Evolutionary conservation across 2,329 filamentous ascomycete genomes (phyloP).

Genomic region (Truncatella angustata): DNA sequence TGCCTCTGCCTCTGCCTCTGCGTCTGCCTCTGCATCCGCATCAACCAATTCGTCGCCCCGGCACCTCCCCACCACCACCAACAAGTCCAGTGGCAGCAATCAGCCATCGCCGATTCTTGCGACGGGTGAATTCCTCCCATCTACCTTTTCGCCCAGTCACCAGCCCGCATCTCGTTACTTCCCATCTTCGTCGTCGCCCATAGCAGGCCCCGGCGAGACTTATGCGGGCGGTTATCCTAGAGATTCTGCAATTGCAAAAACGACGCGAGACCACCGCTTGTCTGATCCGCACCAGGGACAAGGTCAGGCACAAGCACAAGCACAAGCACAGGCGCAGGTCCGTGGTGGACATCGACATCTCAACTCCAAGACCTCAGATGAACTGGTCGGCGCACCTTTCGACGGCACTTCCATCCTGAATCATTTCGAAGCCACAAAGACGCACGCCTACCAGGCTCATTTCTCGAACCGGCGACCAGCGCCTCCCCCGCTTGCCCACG

Average conservation of each 20-base stretch:
- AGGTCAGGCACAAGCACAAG: too few species aligned
- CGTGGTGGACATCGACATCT: conserved; percentile 35
- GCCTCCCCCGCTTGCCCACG: conserved; percentile 33
- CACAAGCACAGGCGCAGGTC: too few species aligned
- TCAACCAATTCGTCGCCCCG: conserved; percentile 47
- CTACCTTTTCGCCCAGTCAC: conserved; percentile 32
- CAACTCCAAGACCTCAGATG: conserved; percentile 49
- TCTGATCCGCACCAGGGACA: conserved; percentile 32
- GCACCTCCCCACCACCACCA: conserved; percentile 37
- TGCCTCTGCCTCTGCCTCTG: too few species aligned
- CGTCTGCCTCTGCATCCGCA: too few species aligned
- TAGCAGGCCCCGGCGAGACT: conserved; percentile 22
- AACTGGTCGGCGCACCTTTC: conserved; percentile 64
- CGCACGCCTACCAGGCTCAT: conserved; percentile 28
- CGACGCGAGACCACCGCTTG: conserved; percentile 21
- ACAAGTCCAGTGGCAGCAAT: conserved; percentile 26
- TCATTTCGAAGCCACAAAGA: conserved; percentile 55
- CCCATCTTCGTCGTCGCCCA: conserved; percentile 11
- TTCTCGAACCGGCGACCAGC: conserved; percentile 24
- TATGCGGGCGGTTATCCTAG: conserved; percentile 14
- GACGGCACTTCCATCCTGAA: conserved; percentile 62
- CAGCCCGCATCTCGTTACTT: conserved; percentile 20
- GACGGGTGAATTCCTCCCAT: conserved; percentile 44
- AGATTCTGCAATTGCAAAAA: conserved; percentile 7
- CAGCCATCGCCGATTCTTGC: conserved; percentile 43